Evolutionary conservation across 768 basidiomycete species (phyloP).

Genomic region (Pisolithus marmoratus): DNA sequence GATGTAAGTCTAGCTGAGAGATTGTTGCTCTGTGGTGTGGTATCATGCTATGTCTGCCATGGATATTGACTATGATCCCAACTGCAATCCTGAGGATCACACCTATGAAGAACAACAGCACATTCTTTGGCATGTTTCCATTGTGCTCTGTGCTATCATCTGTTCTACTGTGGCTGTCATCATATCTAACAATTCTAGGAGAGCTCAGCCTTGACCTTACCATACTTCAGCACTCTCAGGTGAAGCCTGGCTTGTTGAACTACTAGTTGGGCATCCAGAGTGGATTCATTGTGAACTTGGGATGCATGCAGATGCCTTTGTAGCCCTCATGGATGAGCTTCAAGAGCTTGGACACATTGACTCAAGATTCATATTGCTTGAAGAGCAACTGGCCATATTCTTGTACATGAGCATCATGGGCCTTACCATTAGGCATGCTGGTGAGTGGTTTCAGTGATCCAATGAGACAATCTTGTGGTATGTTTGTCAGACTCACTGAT

Average conservation of each 20-base stretch:
- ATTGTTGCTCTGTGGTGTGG: no score
- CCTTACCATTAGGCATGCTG: neutral
- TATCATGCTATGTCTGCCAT: no score
- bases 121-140: no score
- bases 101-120: no score
- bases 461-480: slow-evolving; percentile 35
- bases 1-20: no score
- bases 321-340: slow-evolving; percentile 19
- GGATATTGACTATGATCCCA: no score
- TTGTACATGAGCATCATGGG: slow-evolving; percentile 27
- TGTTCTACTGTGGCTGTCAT: no score
- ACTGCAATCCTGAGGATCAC: no score
- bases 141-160: no score
- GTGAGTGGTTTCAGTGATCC: slow-evolving; percentile 8
- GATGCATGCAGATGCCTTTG: slow-evolving; percentile 24
- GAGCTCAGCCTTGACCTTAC: no score
- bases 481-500: no score
- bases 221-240: slow-evolving; percentile 19
- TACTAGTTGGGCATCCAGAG: slow-evolving; percentile 14
- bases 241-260: slow-evolving; percentile 15
- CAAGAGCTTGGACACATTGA: slow-evolving; percentile 11
- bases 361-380: slow-evolving; percentile 20
- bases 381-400: slow-evolving; percentile 37
- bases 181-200: no score
- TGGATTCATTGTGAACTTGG: slow-evolving; percentile 18